Evolutionary conservation across 2,329 filamentous ascomycete genomes (phyloP).

Genomic region (Colletotrichum godetiae): DNA sequence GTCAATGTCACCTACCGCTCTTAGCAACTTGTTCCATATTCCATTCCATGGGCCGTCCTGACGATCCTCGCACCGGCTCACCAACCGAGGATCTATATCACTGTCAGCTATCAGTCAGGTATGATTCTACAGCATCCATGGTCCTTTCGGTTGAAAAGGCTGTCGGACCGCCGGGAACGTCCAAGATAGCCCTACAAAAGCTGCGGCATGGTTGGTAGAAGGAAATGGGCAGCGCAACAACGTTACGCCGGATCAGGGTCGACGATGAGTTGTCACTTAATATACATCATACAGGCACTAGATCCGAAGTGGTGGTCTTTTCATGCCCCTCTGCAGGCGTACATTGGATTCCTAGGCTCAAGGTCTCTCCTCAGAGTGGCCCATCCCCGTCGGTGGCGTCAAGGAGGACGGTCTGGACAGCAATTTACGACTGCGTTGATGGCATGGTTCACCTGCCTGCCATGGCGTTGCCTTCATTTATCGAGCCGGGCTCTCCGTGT

Average conservation of each 20-base stretch:
- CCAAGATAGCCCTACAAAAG: not conserved
- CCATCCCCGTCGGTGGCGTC: not conserved
- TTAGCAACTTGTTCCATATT: slow-evolving; percentile 4
- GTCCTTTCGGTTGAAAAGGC: not conserved
- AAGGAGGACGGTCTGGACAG: not conserved
- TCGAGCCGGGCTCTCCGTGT: slow-evolving; percentile 5
- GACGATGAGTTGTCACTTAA: slow-evolving; percentile 10
- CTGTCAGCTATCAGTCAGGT: slow-evolving; percentile 18
- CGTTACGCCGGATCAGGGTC: not conserved
- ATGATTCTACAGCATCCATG: slow-evolving; percentile 16
- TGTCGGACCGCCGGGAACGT: not conserved
- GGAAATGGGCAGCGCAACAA: not conserved
- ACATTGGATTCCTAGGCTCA: slow-evolving; percentile 3
- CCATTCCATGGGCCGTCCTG: slow-evolving; percentile 5
- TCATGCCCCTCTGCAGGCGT: not conserved
- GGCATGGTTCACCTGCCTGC: not conserved
- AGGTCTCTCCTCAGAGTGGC: not conserved
- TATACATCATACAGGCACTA: slow-evolving; percentile 28
- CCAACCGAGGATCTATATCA: slow-evolving; percentile 33
- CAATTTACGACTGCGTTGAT: not conserved
- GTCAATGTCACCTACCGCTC: slow-evolving; percentile 29
- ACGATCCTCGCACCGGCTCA: slow-evolving; percentile 27
- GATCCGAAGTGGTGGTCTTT: slow-evolving; percentile 1
- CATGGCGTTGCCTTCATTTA: slow-evolving; percentile 11
- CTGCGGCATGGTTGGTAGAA: not conserved